Conservation (phyloP, 345 rosid genomes). For the Euphorbia lathyris region DNA sequence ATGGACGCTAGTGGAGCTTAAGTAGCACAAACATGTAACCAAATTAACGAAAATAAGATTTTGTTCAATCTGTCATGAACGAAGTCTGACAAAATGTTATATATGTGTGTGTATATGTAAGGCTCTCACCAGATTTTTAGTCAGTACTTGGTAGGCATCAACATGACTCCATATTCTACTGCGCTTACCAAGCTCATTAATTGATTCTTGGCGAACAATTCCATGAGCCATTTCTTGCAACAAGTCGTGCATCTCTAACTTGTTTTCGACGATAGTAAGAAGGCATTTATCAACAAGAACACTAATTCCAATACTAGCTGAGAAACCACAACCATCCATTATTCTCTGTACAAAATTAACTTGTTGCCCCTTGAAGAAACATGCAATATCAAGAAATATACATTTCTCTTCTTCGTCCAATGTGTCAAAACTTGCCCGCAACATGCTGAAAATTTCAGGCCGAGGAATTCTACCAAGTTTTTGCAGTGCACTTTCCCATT, state of each 20-base stretch:
- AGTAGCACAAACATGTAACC: too few relatives aligned
- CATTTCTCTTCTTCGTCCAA: background rate
- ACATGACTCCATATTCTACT: background rate
- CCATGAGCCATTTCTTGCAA: background rate
- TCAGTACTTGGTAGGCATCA: background rate
- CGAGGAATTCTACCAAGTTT: background rate
- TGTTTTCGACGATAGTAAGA: background rate
- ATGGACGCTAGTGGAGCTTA: too few relatives aligned
- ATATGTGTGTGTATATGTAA: background rate
- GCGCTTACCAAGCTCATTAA: background rate
- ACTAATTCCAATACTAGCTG: background rate
- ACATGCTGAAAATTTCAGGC: background rate
- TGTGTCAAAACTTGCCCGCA: background rate
- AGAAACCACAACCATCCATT: background rate
- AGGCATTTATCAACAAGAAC: background rate
- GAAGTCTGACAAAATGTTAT: too few relatives aligned
- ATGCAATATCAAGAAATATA: constrained; percentile 8
- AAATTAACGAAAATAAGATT: too few relatives aligned
- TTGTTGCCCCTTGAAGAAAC: background rate
- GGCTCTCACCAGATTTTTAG: background rate
- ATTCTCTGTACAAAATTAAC: background rate
- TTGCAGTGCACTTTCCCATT: background rate
- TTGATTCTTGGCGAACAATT: constrained; percentile 5
- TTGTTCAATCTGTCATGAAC: too few relatives aligned
- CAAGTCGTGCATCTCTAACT: constrained; percentile 1